Evolutionary conservation across 495 filamentous ascomycete genomes (phyloP).

Genomic region (Penicillium salamii): DNA sequence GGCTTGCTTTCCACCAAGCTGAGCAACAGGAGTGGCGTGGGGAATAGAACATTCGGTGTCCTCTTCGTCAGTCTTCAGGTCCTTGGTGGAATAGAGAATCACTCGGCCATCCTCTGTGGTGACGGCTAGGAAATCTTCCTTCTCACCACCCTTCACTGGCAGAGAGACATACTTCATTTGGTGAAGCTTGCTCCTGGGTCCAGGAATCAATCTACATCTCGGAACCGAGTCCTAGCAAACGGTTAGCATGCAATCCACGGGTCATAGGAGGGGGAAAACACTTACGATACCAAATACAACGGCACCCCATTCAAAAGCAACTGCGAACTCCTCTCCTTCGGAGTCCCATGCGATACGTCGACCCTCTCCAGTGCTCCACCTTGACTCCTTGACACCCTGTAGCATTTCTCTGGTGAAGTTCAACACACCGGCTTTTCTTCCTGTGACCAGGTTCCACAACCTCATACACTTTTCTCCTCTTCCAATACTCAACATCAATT

Average conservation of each 20-base stretch:
- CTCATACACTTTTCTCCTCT: slow-evolving; percentile 88
- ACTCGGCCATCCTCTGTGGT: slow-evolving; percentile 93
- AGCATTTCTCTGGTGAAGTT: slow-evolving; percentile 72
- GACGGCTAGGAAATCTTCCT: slow-evolving; percentile 60
- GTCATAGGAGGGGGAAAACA: not conserved
- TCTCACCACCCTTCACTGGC: slow-evolving; percentile 36
- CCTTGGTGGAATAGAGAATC: slow-evolving; percentile 74
- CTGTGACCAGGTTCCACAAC: slow-evolving; percentile 95
- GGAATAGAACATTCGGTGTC: slow-evolving; percentile 39
- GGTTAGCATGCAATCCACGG: slow-evolving; percentile 14
- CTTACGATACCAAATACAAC: slow-evolving; percentile 77
- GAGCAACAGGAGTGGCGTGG: slow-evolving; percentile 59
- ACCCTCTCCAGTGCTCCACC: slow-evolving; percentile 78
- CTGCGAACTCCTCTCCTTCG: slow-evolving; percentile 74
- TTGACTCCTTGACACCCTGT: slow-evolving; percentile 69
- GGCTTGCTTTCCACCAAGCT: slow-evolving; percentile 70
- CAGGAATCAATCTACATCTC: slow-evolving; percentile 65
- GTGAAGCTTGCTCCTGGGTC: slow-evolving; percentile 74
- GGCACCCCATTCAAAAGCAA: slow-evolving; percentile 83
- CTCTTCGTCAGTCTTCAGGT: slow-evolving; percentile 27
- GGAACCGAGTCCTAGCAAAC: slow-evolving; percentile 66
- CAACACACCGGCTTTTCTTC: slow-evolving; percentile 88
- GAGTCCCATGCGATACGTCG: slow-evolving; percentile 76
- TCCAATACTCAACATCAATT: slow-evolving; percentile 88
- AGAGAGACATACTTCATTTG: slow-evolving; percentile 67